These are phyloP conservation scores for Pelargonium nanum DNA, from an alignment of 345 rosid genomes.

Conservation along the genomic window DNA sequence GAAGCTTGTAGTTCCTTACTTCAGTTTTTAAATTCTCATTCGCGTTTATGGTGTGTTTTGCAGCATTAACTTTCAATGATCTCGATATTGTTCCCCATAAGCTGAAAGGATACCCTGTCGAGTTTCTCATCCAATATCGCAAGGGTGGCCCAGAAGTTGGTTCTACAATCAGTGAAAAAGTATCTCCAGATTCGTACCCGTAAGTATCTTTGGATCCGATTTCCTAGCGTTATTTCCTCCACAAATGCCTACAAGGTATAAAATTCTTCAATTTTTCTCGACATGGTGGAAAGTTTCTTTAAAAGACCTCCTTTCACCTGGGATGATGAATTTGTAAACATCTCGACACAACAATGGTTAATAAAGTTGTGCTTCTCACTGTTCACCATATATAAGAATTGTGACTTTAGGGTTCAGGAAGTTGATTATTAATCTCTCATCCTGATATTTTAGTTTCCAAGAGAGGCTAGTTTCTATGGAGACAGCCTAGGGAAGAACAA, in stretches of 20 bases:
- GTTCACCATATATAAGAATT: background rate
- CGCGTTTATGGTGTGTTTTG: slow-evolving; percentile 9
- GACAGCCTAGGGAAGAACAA: too few species aligned
- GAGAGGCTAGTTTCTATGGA: too few species aligned
- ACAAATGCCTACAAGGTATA: slow-evolving; percentile 19
- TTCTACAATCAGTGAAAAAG: slow-evolving; percentile 87
- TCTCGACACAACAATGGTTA: background rate
- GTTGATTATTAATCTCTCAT: too few species aligned
- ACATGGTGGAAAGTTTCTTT: slow-evolving; percentile 12
- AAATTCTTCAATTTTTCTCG: slow-evolving; percentile 16
- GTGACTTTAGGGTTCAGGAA: background rate
- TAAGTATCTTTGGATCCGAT: slow-evolving; percentile 26
- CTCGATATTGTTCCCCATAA: slow-evolving; percentile 76
- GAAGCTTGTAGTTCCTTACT: background rate
- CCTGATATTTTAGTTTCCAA: too few species aligned
- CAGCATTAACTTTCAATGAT: slow-evolving; percentile 82
- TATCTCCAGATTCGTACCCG: slow-evolving; percentile 59
- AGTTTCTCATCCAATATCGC: slow-evolving; percentile 72
- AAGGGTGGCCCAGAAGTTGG: slow-evolving; percentile 97
- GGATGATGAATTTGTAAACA: background rate
- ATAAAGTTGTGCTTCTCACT: background rate
- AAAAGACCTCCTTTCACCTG: background rate
- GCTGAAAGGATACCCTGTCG: slow-evolving; percentile 84
- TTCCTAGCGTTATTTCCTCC: slow-evolving; percentile 15
- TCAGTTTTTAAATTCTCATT: background rate